phyloP scores from a whole-genome alignment of 768 basidiomycete genomes.

The Leccinum uliginosum region DNA sequence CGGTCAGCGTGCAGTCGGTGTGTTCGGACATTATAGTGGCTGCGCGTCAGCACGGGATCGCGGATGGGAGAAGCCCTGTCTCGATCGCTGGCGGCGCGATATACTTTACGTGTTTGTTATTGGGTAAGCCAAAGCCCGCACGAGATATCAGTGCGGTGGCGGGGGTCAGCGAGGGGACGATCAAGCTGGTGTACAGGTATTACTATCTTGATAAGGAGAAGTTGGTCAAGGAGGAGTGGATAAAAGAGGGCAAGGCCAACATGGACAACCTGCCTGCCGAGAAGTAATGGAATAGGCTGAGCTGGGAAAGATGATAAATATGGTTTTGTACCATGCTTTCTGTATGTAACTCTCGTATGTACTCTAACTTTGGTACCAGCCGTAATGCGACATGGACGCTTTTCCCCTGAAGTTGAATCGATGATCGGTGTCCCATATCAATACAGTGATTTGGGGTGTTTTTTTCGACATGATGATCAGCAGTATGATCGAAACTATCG shows the following conservation, averaged over 20 bases:
- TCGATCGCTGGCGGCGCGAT: slow-evolving; percentile 99
- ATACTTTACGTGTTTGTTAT: slow-evolving; percentile 83
- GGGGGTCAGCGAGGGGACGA: slow-evolving; percentile 93
- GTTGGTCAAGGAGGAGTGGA: slow-evolving; percentile 82
- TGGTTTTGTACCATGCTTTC: slow-evolving; percentile 13
- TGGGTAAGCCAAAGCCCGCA: slow-evolving; percentile 69
- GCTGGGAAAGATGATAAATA: not conserved
- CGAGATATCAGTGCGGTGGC: slow-evolving; percentile 89
- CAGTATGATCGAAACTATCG: slow-evolving; percentile 5
- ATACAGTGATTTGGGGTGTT: not conserved
- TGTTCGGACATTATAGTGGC: slow-evolving; percentile 79
- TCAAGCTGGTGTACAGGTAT: slow-evolving; percentile 82
- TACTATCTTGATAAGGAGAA: slow-evolving; percentile 72
- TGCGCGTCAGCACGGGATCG: slow-evolving; percentile 79
- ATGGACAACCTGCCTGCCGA: slow-evolving; percentile 27
- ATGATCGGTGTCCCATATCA: too few relatives aligned
- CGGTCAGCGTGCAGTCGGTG: slow-evolving; percentile 76
- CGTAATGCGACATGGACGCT: slow-evolving; percentile 5
- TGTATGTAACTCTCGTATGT: slow-evolving; percentile 18
- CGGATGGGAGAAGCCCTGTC: slow-evolving; percentile 91
- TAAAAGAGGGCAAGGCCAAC: slow-evolving; percentile 71
- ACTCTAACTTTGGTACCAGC: slow-evolving; percentile 12
- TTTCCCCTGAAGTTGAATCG: not conserved
- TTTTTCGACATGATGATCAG: not conserved
- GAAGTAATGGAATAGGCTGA: slow-evolving; percentile 7